Percentiles rank a stretch among this genome's conserved stretches.
phyloP scores from a whole-genome alignment of 1,284 basidiomycete genomes.

The Trichosporon faecale region DNA sequence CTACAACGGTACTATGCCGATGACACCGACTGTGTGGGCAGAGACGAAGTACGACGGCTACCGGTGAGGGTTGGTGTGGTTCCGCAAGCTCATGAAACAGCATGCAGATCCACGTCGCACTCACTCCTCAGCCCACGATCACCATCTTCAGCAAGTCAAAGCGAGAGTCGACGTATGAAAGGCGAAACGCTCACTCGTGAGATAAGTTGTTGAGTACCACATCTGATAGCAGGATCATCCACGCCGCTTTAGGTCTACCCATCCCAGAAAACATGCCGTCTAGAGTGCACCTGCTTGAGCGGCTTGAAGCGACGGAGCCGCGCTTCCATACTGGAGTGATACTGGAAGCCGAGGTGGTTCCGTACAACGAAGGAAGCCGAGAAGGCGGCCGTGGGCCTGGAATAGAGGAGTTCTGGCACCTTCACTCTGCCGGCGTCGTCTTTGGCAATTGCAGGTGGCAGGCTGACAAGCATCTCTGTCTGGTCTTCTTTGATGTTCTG shows the following conservation, averaged over 20 bases:
- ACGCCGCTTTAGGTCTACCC: constrained; percentile 60
- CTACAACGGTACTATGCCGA: background rate
- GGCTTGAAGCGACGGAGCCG: background rate
- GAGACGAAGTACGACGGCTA: constrained; percentile 92
- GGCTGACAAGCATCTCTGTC: constrained; percentile 60
- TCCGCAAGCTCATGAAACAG: constrained; percentile 30
- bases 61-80: constrained; percentile 53
- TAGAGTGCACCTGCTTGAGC: background rate
- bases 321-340: constrained; percentile 55
- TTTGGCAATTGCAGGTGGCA: background rate
- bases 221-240: constrained; percentile 58
- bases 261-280: constrained; percentile 23
- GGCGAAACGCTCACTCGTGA: constrained; percentile 65
- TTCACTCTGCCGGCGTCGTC: constrained; percentile 37
- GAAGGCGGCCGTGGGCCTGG: constrained; percentile 43
- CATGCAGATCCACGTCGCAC: constrained; percentile 74
- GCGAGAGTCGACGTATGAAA: constrained; percentile 71
- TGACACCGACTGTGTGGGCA: constrained; percentile 60
- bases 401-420: constrained; percentile 56
- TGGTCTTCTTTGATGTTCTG: constrained; percentile 81
- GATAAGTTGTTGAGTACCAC: constrained; percentile 29
- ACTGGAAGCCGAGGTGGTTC: constrained; percentile 84
- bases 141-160: constrained; percentile 81
- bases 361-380: constrained; percentile 60
- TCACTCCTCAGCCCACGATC: constrained; percentile 57